Base-by-base conservation (phyloP, 2,329 filamentous ascomycete genomes). In the Fusarium avenaceum region DNA sequence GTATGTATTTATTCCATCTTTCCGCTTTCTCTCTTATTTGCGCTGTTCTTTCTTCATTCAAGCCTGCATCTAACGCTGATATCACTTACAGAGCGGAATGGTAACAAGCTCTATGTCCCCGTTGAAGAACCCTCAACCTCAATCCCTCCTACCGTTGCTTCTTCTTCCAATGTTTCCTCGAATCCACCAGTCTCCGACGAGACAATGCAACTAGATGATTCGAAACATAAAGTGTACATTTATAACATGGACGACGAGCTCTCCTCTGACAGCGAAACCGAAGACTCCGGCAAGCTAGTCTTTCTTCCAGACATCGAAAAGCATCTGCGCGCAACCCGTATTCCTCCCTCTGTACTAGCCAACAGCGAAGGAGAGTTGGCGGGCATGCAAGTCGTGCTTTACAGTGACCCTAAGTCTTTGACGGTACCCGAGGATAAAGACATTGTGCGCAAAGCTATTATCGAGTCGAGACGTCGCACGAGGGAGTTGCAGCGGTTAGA, bases 201-300 rank as follows among this genome's bases (percentile, higher is more conserved):
- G 71, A 75, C 79, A 57, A 97, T 98, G 95, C 86, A 91, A 58
- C 77, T 98, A 63, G 94, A 98, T 80, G 90, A 97, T 79, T 90
- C 92, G 32, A 92, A 92, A 74, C 86, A 97, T 81, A 92, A 91
- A 75, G 89, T 97, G 63, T 97, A 96, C 84, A 94, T 99, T 72
- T 90, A 94, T 82, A 90, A 96, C 79, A 84, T 99, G 11, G 94
- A 97, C 76, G 91, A 91, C 72, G 95, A 98, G 80, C 86, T 98
- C 32, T 90, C 90, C 15, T 82, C 81, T 9, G 80, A 79, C 63
- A 79, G 71, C 70, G 76, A 78, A 14, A 65, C 63, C 57, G 84
- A 86, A 63, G 83, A 87, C n/a, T 55, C 58, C 22, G 85, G 86
- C 70, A 86, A 83, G 69, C 86, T 96, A 46, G 85, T 94, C 75